Evolutionary conservation across 2,329 filamentous ascomycete species (phyloP).

Genomic region (Alternaria rosae): DNA sequence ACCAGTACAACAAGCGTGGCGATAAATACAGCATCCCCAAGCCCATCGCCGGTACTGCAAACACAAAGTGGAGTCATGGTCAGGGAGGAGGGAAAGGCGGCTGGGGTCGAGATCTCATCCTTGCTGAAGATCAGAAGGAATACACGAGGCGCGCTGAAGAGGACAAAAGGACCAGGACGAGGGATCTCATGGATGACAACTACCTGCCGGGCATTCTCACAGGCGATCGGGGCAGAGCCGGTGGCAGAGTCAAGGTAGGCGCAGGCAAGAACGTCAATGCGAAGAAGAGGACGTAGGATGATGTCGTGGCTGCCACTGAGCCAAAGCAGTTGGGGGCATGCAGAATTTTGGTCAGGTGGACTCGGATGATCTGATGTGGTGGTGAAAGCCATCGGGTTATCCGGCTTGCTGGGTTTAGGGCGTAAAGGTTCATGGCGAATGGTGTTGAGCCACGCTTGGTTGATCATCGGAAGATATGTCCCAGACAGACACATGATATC

Average conservation of each 20-base stretch:
- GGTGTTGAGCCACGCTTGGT: not conserved
- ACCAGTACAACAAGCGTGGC: slow-evolving; percentile 93
- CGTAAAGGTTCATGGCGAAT: not conserved
- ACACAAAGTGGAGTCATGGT: slow-evolving; percentile 70
- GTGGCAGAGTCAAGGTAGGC: slow-evolving; percentile 78
- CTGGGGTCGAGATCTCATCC: slow-evolving; percentile 83
- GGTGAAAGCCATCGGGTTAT: not conserved
- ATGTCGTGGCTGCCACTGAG: not conserved
- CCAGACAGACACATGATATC: not conserved
- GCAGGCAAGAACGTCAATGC: slow-evolving; percentile 88
- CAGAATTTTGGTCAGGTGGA: not conserved
- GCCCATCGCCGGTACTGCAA: slow-evolving; percentile 80
- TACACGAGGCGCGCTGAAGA: slow-evolving; percentile 71
- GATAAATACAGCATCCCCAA: slow-evolving; percentile 95
- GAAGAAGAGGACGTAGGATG: slow-evolving; percentile 62
- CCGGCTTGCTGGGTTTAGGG: slow-evolving; percentile 1
- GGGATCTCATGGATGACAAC: slow-evolving; percentile 94
- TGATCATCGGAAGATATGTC: not conserved
- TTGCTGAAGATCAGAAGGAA: slow-evolving; percentile 97
- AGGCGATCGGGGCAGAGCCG: slow-evolving; percentile 72
- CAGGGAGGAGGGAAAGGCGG: slow-evolving; percentile 81
- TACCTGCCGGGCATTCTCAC: slow-evolving; percentile 86
- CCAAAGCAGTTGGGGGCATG: not conserved
- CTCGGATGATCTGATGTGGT: not conserved
- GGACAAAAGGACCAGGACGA: slow-evolving; percentile 72